Evolutionary conservation across 2,329 filamentous ascomycete species (phyloP), one percentile per base, ranked within the genome.

Genomic region (Chaetothyriales sp.): DNA sequence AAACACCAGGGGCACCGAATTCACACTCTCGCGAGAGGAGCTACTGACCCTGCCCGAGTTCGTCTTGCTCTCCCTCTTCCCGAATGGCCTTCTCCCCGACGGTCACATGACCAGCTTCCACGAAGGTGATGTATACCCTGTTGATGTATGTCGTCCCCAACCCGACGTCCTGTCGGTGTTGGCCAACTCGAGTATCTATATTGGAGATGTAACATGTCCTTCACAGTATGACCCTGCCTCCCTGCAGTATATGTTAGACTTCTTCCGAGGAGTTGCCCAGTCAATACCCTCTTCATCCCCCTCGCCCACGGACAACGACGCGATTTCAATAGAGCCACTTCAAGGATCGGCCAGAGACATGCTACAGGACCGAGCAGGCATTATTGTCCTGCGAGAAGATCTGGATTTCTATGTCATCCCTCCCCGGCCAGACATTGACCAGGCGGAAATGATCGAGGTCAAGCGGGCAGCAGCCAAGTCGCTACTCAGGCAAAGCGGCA

Each of bases 201-300:
- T 64, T 47, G 76, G 73, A 76, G 73, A 77, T 73, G 70, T 70
- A 62, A 64, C 70, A 52, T 75, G 71, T 67, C 61, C 54, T 60
- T 70, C 69, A 60, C 71, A 98, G 92, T 98, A 96, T 71, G 92
- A 98, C 68, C 90, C 92, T 20, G 82, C 83, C 49, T 96, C 90
- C 46, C 79, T 98, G 50, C 88, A 96, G 70, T 98, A 96, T 72
- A 98, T 98, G 92, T 79, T 98, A 57, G 90, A 95, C 62, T 98
- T 98, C 70, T 98, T 98, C 74, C 84, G 92, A 57, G 82, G 83
- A 59, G 90, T 98, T 56, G 92, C 92, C 49, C 88, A 95, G 68
- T 92, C 89, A n/a, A 96, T 98, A 59, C 87, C 86, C 8, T 77
- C 79, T 43, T 80, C 86, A 56, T 72, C 78, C 15, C 74, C 76